Base-by-base conservation (phyloP, 805 yeast species). In the Crinitomyces ghanaensis region DNA sequence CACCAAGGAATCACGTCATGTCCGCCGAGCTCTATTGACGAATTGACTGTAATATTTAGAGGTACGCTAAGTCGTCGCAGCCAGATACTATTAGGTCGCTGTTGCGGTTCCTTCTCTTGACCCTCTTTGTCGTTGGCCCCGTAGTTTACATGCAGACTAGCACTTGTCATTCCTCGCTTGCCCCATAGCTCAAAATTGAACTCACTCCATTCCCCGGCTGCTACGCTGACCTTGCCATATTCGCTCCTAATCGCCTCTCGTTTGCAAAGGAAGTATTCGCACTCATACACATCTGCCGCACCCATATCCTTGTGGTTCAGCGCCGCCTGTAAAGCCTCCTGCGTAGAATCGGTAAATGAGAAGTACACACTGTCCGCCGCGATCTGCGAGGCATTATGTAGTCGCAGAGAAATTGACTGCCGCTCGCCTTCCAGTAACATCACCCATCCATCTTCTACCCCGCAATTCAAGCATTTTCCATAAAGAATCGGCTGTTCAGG, bases 381-480 rank as follows among this genome's bases (percentile, higher is more conserved):
- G 3, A 76, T 74, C 4, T 55, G 49, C 0, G 88, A 74, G 13
- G 66, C 61, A 50, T 84, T 83, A 30, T 66, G 64, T 20, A 84
- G 53, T 1, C 55, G 51, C 4, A 82, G 51, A 2, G 63, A 57
- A 38, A 80, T 70, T 1, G 50, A 41, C 32, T 62, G 64, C 26
- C 62, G 58, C 45, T 84, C 91, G 6, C 95, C 95, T 49, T 83
- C 93, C 8, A 84, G 54, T 11, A 83, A 54, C 83, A 82, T 77
- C 3, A 77, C 46, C 74, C 82, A 76, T 3, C 73, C 72, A 43
- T 74, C 76, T 14, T 69, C 65, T 9, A 77, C n/a, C n/a, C n/a
- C n/a, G n/a, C n/a, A 62, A 45, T 72, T 67, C 5, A 69, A 56
- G 26, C 68, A 63, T 1, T 68, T 55, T 9, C 77, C 48, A 2